A percentile compares a stretch with the other conserved stretches of the same genome.
These are phyloP conservation scores for Beauveria australis DNA, from an alignment of 2,329 filamentous ascomycete species.

Conservation along the genomic window DNA sequence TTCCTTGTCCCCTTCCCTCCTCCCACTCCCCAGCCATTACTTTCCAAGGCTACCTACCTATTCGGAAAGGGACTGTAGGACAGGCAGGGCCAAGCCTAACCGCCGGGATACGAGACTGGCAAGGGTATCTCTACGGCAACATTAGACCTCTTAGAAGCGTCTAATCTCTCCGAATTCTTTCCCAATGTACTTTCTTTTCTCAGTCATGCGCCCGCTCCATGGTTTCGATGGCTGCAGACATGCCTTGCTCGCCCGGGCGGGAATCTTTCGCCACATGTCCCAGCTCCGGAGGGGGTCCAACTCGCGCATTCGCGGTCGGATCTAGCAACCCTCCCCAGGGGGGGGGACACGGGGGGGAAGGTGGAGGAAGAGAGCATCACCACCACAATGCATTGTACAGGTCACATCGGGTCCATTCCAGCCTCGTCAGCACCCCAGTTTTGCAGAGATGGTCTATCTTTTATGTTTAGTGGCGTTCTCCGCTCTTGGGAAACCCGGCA, in stretches of 20 bases:
- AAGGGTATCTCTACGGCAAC: conserved; percentile 8
- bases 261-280: background rate
- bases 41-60: too few species aligned
- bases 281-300: background rate
- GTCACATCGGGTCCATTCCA: conserved; percentile 5
- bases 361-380: background rate
- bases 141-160: background rate
- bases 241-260: background rate
- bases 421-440: conserved; percentile 2
- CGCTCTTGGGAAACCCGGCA: background rate
- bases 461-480: background rate
- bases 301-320: too few species aligned
- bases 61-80: background rate
- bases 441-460: background rate
- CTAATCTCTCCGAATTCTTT: conserved; percentile 1
- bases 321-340: too few species aligned
- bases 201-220: background rate
- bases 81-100: background rate
- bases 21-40: too few species aligned
- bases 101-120: background rate
- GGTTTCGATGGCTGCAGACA: background rate
- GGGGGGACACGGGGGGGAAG: background rate
- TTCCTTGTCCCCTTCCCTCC: too few species aligned
- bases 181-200: background rate
- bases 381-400: conserved; percentile 10